Evolutionary conservation across 2,329 filamentous ascomycete genomes (phyloP), one percentile per base, ranked within the genome.

Genomic region (Apiospora koreana): DNA sequence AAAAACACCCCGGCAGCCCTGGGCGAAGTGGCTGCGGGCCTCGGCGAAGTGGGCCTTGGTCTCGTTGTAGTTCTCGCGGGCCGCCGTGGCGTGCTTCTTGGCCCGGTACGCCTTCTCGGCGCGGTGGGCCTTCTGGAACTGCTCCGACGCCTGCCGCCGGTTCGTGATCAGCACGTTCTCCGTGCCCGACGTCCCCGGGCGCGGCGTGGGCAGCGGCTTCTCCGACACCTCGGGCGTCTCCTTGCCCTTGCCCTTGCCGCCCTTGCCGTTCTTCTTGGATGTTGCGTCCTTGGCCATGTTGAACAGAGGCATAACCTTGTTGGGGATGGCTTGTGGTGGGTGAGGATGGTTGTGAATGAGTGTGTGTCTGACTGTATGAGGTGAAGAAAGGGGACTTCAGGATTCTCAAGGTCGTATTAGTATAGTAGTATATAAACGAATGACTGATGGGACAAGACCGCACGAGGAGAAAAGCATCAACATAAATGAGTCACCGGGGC

Each of bases 141-240:
- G 77, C 69, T 81, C 76, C 16, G 81, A 81, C 38, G 83, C 82
- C 50, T 78, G 75, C 46, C 78, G 80, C 35, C 81, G 80, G 69
- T 78, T 81, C 68, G 78, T 80, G 64, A 79, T 77, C 54, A 85
- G 81, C 42, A 83, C 75, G 72, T 80, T 79, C 73, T 84, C 81
- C 23, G 83, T 86, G 69, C 81, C 81, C 0, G 83, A 82, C 18
- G 83, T 84, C 70, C 81, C 81, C 6, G 83, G 82, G 25, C 83
- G 79, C 46, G 67, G 65, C 18, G 65, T 35, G 8, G 71, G 70
- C 16, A 68, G 50, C 18, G 68, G 62, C 70, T 73, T 72, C 66
- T 71, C 70, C 50, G 58, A 14, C 16, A 21, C 21, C 3, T 71
- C 48, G 18, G 65, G 48, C 45, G 43, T 38, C 35, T 70, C 48